phyloP scores from a whole-genome alignment of 306 rosid genomes.

The Prinsepia uniflora region DNA sequence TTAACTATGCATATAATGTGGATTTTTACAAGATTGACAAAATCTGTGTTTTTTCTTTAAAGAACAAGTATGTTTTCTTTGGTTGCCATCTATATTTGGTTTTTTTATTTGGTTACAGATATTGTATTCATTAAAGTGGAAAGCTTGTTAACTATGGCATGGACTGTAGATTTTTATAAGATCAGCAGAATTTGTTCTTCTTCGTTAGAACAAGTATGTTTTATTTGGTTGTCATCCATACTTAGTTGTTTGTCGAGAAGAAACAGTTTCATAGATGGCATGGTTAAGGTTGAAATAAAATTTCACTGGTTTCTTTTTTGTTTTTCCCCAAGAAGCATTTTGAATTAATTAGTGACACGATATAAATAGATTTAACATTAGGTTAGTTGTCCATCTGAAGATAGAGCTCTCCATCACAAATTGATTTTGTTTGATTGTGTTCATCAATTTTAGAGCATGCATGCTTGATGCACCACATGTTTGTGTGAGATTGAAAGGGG shows the following conservation, averaged over 20 bases:
- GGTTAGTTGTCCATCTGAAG: neutral
- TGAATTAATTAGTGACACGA: neutral
- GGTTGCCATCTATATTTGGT: neutral
- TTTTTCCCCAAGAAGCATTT: neutral
- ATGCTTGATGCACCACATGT: neutral
- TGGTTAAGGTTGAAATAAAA: neutral
- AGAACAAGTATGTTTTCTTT: neutral
- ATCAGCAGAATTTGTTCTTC: neutral
- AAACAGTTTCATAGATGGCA: neutral
- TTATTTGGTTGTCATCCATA: neutral
- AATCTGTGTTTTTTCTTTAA: neutral
- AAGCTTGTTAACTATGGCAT: neutral
- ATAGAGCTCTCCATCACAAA: neutral
- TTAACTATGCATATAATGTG: neutral
- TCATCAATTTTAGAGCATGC: neutral
- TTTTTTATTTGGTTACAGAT: neutral
- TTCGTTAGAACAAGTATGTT: neutral
- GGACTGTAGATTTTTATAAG: neutral
- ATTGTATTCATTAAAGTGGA: neutral
- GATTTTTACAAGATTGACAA: fast-evolving
- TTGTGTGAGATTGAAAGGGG: neutral
- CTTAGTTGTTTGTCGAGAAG: neutral
- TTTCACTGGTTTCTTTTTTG: neutral
- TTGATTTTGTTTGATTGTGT: neutral
- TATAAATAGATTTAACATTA: neutral